phyloP scores from a whole-genome alignment of 169 alveolate genomes.

The Babesia ovata region DNA sequence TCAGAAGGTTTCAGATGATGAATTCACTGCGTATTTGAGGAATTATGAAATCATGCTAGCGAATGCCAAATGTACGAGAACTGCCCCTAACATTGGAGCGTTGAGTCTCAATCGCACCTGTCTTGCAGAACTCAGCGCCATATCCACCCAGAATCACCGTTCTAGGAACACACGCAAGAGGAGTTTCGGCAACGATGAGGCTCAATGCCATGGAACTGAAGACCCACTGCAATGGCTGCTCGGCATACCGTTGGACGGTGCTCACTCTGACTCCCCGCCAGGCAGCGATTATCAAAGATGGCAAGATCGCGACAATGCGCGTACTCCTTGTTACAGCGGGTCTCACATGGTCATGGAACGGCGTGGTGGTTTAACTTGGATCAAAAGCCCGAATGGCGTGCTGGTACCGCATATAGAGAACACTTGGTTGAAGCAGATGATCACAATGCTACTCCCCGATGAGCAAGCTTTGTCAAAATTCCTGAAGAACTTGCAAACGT shows the following conservation, averaged over 20 bases:
- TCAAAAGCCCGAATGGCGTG: slow-evolving; percentile 45
- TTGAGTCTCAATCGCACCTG: neutral
- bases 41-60: neutral
- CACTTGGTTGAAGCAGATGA: slow-evolving; percentile 76
- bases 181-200: neutral
- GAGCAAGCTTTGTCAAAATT: slow-evolving; percentile 60
- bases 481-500: slow-evolving; percentile 60
- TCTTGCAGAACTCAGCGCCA: neutral
- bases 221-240: neutral
- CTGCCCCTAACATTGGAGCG: neutral
- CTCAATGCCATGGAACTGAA: neutral
- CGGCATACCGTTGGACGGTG: too few relatives aligned
- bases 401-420: slow-evolving; percentile 76
- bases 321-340: neutral
- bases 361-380: slow-evolving; percentile 79
- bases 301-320: slow-evolving; percentile 9
- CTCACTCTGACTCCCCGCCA: neutral
- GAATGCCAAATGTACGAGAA: neutral
- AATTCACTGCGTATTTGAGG: neutral
- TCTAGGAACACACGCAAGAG: neutral
- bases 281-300: neutral
- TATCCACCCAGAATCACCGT: neutral
- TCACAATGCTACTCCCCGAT: slow-evolving; percentile 66
- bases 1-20: neutral
- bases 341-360: slow-evolving; percentile 54